Evolutionary conservation across 345 rosid species (phyloP).

Genomic region (Corchorus olitorius): DNA sequence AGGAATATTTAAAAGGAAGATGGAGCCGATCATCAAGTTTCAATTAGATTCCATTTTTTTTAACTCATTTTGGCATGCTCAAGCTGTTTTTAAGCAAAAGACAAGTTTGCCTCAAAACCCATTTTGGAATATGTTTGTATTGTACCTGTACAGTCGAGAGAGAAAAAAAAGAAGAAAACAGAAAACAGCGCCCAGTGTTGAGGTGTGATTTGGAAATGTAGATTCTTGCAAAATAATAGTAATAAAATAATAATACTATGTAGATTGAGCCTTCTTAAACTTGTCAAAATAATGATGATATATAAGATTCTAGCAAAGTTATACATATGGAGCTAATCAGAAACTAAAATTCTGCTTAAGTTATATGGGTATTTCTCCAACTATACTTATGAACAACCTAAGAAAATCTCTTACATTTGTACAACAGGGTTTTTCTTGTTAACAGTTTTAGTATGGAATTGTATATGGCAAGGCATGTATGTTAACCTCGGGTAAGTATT

Average conservation of each 20-base stretch:
- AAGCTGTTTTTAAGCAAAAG: neutral
- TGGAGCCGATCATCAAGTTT: slow-evolving; percentile 74
- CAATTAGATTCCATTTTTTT: slow-evolving; percentile 29
- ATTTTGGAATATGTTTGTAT: slow-evolving; percentile 1
- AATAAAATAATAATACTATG: too few relatives aligned
- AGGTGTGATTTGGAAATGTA: slow-evolving; percentile 23
- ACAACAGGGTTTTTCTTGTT: neutral
- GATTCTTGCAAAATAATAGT: neutral
- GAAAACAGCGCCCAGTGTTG: slow-evolving; percentile 23
- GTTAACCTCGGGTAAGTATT: slow-evolving; percentile 18
- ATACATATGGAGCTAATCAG: too few relatives aligned
- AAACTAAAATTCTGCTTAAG: neutral
- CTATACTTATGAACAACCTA: neutral
- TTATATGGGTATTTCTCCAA: neutral
- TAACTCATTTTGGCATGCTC: neutral
- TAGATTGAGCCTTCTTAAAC: neutral
- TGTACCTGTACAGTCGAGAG: slow-evolving; percentile 4
- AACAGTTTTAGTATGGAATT: slow-evolving; percentile 17
- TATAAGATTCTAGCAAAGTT: neutral
- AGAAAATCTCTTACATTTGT: neutral
- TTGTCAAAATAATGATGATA: neutral
- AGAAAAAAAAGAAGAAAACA: neutral
- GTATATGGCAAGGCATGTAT: slow-evolving; percentile 22
- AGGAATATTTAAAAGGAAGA: slow-evolving; percentile 55
- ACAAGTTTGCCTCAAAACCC: neutral